phyloP scores from a whole-genome alignment of 2,329 filamentous ascomycete species.

The Colletotrichum tamarilloi region DNA sequence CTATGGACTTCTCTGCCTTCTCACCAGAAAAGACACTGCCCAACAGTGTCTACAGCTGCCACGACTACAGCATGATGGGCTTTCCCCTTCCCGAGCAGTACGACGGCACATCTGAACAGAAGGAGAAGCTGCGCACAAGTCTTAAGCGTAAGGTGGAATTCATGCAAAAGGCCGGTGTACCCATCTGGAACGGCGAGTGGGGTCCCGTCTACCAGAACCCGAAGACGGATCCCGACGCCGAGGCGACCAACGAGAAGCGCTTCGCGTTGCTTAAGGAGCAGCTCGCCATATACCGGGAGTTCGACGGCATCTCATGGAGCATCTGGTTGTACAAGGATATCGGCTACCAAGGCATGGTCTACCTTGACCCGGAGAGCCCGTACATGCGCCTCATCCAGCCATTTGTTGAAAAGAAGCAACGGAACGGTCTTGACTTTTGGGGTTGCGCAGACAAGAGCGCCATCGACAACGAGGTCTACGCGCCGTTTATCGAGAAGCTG shows the following conservation, averaged over 20 bases:
- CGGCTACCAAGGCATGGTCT: slow-evolving; percentile 66
- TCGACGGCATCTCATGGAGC: slow-evolving; percentile 60
- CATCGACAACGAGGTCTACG: slow-evolving; percentile 51
- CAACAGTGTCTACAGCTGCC: slow-evolving; percentile 62
- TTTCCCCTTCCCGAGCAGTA: slow-evolving; percentile 57
- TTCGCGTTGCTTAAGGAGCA: slow-evolving; percentile 56
- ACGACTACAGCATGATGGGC: slow-evolving; percentile 64
- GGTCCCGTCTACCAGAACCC: slow-evolving; percentile 59
- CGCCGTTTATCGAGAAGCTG: slow-evolving; percentile 52
- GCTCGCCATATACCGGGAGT: slow-evolving; percentile 49
- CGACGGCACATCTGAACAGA: slow-evolving; percentile 53
- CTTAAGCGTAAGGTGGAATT: slow-evolving; percentile 57
- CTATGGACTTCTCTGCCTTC: slow-evolving; percentile 61
- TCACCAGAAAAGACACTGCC: slow-evolving; percentile 52
- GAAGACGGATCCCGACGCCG: slow-evolving; percentile 48
- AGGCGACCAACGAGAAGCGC: slow-evolving; percentile 52
- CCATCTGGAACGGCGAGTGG: slow-evolving; percentile 64
- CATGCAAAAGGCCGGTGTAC: slow-evolving; percentile 52
- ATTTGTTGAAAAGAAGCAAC: slow-evolving; percentile 67
- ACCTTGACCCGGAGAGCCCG: slow-evolving; percentile 54
- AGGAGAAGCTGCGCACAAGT: slow-evolving; percentile 49
- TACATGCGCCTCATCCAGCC: slow-evolving; percentile 63
- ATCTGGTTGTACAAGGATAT: slow-evolving; percentile 72
- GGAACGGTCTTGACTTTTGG: slow-evolving; percentile 66
- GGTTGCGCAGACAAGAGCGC: slow-evolving; percentile 48